phyloP scores from a whole-genome alignment of 2,329 filamentous ascomycete species.

The Aspergillus fumigatiaffinis region DNA sequence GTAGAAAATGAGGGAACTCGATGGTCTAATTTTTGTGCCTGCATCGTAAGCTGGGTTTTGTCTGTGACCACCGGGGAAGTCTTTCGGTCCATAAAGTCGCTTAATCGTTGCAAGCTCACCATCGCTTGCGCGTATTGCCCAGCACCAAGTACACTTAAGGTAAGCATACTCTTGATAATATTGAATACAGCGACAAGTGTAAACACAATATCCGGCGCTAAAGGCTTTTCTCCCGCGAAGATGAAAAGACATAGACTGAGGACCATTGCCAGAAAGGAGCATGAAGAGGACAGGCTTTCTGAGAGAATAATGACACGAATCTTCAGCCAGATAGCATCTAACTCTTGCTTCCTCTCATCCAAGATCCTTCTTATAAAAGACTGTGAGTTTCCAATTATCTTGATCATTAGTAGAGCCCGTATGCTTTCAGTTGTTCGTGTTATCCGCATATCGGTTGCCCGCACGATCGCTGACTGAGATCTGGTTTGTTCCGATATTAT shows the following conservation, averaged over 20 bases:
- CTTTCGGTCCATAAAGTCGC: conserved; percentile 4
- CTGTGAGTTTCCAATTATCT: conserved; percentile 9
- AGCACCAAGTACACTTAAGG: conserved; percentile 7
- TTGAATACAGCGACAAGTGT: conserved; percentile 11
- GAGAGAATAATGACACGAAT: conserved; percentile 10
- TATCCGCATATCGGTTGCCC: conserved; percentile 6
- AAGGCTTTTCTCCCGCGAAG: conserved; percentile 1
- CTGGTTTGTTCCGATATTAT: conserved; percentile 6
- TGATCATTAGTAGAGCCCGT: conserved; percentile 7
- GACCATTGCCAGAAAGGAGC: conserved; percentile 6
- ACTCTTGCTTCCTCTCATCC: conserved; percentile 4
- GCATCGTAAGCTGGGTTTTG: not conserved
- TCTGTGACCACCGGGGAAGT: not conserved
- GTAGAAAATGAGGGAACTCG: not conserved
- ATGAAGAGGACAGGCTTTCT: conserved; percentile 7
- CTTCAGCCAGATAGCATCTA: conserved; percentile 10
- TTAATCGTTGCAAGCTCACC: conserved; percentile 8
- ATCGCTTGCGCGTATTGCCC: conserved; percentile 12
- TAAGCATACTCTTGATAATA: conserved; percentile 12
- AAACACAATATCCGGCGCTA: conserved; percentile 8
- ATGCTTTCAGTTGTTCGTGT: conserved; percentile 10
- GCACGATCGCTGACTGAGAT: conserved; percentile 7
- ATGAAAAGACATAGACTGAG: conserved; percentile 4
- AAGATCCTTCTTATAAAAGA: conserved; percentile 7
- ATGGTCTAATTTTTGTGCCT: not conserved